Evolutionary conservation across 257 asterid genomes (phyloP), one percentile per base, ranked within the genome.

Genomic region (Scutellaria baicalensis): DNA sequence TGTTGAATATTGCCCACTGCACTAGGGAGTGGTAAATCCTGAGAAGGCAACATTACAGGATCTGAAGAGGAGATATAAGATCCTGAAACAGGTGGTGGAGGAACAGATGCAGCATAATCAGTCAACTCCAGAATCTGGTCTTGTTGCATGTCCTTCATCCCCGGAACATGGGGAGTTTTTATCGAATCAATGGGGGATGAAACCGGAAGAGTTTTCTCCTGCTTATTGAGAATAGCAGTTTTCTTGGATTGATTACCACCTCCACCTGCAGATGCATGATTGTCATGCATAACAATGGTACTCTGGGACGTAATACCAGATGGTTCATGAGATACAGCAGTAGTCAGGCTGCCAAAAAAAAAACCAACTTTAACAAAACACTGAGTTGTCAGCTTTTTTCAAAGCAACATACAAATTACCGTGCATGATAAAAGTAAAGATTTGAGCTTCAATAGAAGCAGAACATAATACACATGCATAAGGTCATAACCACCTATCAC

Each of bases 311-410:
- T 75, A 59, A 73, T 62, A 70, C 57, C 76, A 73, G 86, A 67
- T 74, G 85, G 86, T 70, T 83, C 87, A 74, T 82, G 80, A 64
- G 84, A 75, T 14, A 77, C 59, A 21, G 76, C 77, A 77, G 74
- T 73, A 69, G 49, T 62, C 69, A 80, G 69, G 77, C 97, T 93
- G 93, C 79, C 84, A 81, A 73, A 64, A 73, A 66, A 78, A 69
- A 56, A 27, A 27, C 27, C 10, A 50, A 47, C 49, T 40, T 56
- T 69, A 45, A 66, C 57, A 42, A 52, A 58, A 64, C 47, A n/a
- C 51, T 52, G n/a, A 3, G 14, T 64, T 55, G 18, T 18, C 9
- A 4, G 13, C 40, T 13, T 11, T 10, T 27, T 54, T 64, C 58
- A 31, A 39, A 55, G 60, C 68, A 60, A 63, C 56, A 31, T 45